Evolutionary conservation across 441 rosid species (phyloP).

Genomic region (Kokia cookei): DNA sequence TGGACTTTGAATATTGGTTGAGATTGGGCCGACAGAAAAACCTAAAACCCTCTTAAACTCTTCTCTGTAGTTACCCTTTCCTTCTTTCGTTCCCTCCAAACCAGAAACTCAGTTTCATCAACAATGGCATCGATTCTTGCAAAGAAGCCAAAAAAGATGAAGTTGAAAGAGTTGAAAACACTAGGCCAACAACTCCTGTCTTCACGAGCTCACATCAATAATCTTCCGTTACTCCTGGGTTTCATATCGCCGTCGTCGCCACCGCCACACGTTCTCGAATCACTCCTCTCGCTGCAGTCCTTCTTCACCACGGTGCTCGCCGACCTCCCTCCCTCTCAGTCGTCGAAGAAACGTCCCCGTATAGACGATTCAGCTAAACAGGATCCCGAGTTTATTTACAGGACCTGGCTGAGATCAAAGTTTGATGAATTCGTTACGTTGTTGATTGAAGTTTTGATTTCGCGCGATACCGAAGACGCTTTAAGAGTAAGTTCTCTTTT

Average conservation of each 20-base stretch:
- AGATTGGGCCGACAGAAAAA: not conserved
- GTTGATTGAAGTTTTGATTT: slow-evolving; percentile 41
- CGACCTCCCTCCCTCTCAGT: slow-evolving; percentile 52
- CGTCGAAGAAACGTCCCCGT: slow-evolving; percentile 18
- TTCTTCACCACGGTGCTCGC: slow-evolving; percentile 80
- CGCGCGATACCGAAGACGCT: slow-evolving; percentile 47
- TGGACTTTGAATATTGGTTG: too few relatives aligned
- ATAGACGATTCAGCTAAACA: slow-evolving; percentile 16
- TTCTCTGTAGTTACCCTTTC: not conserved
- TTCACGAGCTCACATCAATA: slow-evolving; percentile 70
- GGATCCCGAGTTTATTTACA: slow-evolving; percentile 55
- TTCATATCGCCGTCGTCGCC: slow-evolving; percentile 52
- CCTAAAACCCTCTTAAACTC: not conserved
- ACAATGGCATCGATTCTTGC: slow-evolving; percentile 42
- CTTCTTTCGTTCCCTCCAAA: not conserved
- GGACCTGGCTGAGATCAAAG: slow-evolving; percentile 77
- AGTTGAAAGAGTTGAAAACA: slow-evolving; percentile 53
- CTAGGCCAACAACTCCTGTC: slow-evolving; percentile 33
- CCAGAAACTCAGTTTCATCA: not conserved
- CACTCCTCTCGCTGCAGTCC: slow-evolving; percentile 85
- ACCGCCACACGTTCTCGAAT: slow-evolving; percentile 61
- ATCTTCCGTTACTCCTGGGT: slow-evolving; percentile 67
- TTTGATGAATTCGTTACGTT: slow-evolving; percentile 61
- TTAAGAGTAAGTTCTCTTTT: slow-evolving; percentile 34
- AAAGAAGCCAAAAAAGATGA: slow-evolving; percentile 24